phyloP scores from a whole-genome alignment of 1,139 yeast species.

The Pneumocystis jirovecii region DNA sequence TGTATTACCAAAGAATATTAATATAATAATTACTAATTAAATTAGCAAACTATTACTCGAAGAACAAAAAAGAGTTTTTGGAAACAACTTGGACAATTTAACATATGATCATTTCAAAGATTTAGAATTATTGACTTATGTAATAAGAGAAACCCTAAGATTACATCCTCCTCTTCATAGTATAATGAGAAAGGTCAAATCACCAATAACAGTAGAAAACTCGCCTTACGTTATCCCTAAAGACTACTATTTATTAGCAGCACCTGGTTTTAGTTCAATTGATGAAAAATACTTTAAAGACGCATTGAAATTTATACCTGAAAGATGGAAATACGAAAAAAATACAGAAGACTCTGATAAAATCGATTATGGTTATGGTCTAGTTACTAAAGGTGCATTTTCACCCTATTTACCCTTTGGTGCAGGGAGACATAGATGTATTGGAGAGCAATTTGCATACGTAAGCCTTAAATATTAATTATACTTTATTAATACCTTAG shows the following conservation, averaged over 20 bases:
- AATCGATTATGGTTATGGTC: conserved; percentile 91
- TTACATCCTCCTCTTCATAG: conserved; percentile 95
- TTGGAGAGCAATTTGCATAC: conserved; percentile 97
- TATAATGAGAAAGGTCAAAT: conserved; percentile 77
- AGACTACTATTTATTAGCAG: conserved; percentile 78
- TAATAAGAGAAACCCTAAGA: conserved; percentile 84
- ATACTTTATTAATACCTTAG: not conserved
- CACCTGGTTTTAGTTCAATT: conserved; percentile 84
- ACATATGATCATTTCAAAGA: conserved; percentile 71
- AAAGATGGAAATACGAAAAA: conserved; percentile 53
- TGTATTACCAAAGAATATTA: not conserved
- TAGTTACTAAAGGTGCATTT: conserved; percentile 84
- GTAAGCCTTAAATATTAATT: conserved; percentile 22
- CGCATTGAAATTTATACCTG: conserved; percentile 58
- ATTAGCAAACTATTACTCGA: conserved; percentile 56
- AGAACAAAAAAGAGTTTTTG: conserved; percentile 56
- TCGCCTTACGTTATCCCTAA: conserved; percentile 70
- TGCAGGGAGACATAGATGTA: conserved; percentile 98
- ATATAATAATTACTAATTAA: not conserved
- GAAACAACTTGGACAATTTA: conserved; percentile 28
- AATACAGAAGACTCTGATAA: conserved; percentile 25
- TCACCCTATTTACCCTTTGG: conserved; percentile 97
- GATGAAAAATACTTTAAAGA: conserved; percentile 66
- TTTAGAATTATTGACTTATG: conserved; percentile 65
- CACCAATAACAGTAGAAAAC: conserved; percentile 64